Evolutionary conservation across 768 basidiomycete species (phyloP).

Genomic region (Tricholoma bakamatsutake): DNA sequence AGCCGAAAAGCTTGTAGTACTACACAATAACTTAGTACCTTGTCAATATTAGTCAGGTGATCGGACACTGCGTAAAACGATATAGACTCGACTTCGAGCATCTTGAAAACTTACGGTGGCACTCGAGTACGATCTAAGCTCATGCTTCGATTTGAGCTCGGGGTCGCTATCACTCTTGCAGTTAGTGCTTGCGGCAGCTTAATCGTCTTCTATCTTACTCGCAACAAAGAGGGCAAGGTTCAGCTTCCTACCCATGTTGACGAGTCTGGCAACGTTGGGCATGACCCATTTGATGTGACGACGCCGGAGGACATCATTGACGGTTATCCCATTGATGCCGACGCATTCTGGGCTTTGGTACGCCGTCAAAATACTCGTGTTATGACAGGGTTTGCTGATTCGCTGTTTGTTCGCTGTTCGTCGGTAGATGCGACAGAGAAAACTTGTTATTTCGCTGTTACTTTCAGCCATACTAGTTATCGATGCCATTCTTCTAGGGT

Average conservation of each 20-base stretch:
- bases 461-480: slow-evolving; percentile 43
- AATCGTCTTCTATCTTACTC: neutral
- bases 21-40: too few relatives aligned
- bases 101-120: too few relatives aligned
- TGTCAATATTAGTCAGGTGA: too few relatives aligned
- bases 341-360: slow-evolving; percentile 54
- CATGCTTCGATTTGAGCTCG: neutral
- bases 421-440: slow-evolving; percentile 52
- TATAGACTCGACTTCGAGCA: too few relatives aligned
- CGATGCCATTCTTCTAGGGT: slow-evolving; percentile 51
- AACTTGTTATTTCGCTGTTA: slow-evolving; percentile 42
- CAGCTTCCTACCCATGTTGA: slow-evolving; percentile 1
- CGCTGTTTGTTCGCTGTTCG: neutral
- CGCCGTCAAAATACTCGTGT: slow-evolving; percentile 10
- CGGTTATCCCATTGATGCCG: slow-evolving; percentile 59
- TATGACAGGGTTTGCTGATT: neutral
- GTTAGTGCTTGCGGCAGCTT: neutral
- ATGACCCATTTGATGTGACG: slow-evolving; percentile 68
- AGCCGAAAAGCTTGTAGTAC: too few relatives aligned
- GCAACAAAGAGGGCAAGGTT: slow-evolving; percentile 1
- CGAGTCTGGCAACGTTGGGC: neutral
- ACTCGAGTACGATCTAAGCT: too few relatives aligned
- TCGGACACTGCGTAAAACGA: too few relatives aligned
- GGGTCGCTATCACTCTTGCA: neutral
- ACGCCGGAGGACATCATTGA: slow-evolving; percentile 64